These are phyloP conservation scores for Fusarium oxysporum DNA, from an alignment of 2,329 filamentous ascomycete genomes.

Conservation along the genomic window DNA sequence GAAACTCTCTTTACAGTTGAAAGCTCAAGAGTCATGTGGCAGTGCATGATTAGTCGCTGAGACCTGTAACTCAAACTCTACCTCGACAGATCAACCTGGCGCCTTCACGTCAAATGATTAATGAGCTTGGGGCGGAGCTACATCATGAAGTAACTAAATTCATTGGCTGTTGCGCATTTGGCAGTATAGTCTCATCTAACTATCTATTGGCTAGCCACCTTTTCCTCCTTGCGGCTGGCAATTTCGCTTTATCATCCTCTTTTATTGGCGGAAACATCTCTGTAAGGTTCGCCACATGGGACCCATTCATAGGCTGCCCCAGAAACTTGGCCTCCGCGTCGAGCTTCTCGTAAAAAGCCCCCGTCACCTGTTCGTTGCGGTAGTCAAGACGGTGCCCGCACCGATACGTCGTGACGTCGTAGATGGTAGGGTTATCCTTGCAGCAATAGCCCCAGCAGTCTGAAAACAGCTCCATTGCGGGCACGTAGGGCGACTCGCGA, in stretches of 20 bases:
- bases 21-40: accelerated
- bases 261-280: neutral
- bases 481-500: neutral
- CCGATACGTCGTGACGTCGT: neutral
- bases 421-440: neutral
- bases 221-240: neutral
- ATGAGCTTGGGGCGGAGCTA: neutral
- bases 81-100: accelerated
- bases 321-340: neutral
- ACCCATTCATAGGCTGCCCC: neutral
- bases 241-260: neutral
- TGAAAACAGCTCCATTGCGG: neutral
- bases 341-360: neutral
- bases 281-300: neutral
- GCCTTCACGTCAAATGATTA: too few species aligned
- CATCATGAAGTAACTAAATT: too few species aligned
- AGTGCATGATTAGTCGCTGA: neutral
- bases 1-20: accelerated
- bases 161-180: neutral
- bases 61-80: neutral
- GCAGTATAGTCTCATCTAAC: neutral
- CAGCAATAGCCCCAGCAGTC: conserved; percentile 3
- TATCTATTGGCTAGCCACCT: neutral
- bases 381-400: neutral
- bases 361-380: neutral